Evolutionary conservation across 2,329 filamentous ascomycete species (phyloP).

Genomic region (Pyricularia sp.): DNA sequence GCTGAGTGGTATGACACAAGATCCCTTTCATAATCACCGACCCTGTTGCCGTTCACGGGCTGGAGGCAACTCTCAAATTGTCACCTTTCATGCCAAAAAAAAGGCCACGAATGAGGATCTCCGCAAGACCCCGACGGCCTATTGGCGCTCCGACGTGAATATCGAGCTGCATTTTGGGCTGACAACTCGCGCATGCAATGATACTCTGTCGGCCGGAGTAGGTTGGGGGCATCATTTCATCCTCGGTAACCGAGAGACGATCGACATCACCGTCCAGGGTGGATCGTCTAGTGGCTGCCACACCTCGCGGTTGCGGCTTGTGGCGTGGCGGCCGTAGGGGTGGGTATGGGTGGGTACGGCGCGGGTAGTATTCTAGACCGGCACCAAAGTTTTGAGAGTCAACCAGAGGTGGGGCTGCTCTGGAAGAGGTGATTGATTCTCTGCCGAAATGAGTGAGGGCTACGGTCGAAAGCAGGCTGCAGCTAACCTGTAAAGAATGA

Average conservation of each 20-base stretch:
- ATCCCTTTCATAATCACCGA: neutral
- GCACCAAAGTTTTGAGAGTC: neutral
- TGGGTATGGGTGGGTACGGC: neutral
- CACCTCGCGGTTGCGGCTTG: neutral
- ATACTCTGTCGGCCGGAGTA: neutral
- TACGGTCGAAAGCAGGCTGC: neutral
- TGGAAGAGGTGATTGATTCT: neutral
- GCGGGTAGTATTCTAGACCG: no score
- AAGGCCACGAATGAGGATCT: neutral
- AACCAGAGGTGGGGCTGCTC: neutral
- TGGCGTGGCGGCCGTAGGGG: neutral
- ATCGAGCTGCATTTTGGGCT: neutral
- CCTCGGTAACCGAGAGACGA: neutral
- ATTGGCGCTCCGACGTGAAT: neutral
- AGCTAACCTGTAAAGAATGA: neutral
- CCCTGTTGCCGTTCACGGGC: neutral
- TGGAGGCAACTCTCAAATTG: neutral
- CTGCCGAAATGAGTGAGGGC: neutral
- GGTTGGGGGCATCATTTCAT: neutral
- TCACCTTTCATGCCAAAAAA: neutral
- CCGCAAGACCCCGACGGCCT: neutral
- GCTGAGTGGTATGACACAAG: neutral
- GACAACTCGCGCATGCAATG: neutral
- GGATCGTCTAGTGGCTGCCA: neutral
- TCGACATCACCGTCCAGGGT: neutral